Conservation (phyloP, 2,329 filamentous ascomycete genomes). For the Raffaelea arxii region DNA sequence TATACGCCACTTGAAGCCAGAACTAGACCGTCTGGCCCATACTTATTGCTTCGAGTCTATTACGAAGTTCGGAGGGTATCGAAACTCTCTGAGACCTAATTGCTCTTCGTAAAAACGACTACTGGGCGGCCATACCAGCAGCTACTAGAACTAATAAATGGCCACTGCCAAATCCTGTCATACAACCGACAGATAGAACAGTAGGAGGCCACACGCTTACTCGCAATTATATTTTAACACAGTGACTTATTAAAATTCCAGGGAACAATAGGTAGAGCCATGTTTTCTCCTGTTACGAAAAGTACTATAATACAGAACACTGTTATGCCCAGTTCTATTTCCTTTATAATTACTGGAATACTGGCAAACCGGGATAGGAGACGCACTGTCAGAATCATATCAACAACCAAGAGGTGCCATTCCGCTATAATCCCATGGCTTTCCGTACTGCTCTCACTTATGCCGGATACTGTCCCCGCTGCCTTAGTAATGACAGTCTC, state of each 20-base stretch:
- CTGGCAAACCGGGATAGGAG: neutral
- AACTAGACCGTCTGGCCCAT: constrained; percentile 1
- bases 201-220: neutral
- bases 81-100: constrained; percentile 1
- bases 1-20: neutral
- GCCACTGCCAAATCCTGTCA: neutral
- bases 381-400: neutral
- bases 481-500: neutral
- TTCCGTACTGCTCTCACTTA: neutral
- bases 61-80: constrained; percentile 1
- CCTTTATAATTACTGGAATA: constrained; percentile 2
- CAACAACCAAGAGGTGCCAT: neutral
- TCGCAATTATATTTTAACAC: neutral
- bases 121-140: neutral
- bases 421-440: neutral
- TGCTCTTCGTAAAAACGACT: constrained; percentile 1
- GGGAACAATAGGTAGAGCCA: neutral
- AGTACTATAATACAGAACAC: neutral
- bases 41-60: neutral
- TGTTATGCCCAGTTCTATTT: constrained; percentile 3
- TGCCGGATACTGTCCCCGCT: neutral
- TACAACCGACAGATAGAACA: neutral
- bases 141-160: neutral
- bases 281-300: neutral
- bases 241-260: neutral